Evolutionary conservation across 768 basidiomycete genomes (phyloP).

Genomic region (Suillus sp.): DNA sequence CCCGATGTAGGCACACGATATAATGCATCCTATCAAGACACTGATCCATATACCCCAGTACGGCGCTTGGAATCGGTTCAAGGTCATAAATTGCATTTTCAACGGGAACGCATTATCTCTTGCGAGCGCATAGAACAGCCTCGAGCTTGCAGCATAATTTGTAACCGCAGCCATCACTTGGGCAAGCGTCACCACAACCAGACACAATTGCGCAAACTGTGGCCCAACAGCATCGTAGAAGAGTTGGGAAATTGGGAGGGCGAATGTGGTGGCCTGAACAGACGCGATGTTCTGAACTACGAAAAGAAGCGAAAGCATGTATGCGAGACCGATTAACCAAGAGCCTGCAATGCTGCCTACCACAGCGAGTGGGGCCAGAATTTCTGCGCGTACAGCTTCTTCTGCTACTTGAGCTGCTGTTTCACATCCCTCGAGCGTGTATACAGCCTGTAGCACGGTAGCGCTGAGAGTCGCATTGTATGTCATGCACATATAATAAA

Average conservation of each 20-base stretch:
- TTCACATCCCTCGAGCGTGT: slow-evolving; percentile 65
- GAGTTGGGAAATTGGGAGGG: slow-evolving; percentile 61
- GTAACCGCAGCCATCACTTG: slow-evolving; percentile 60
- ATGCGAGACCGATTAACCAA: slow-evolving; percentile 56
- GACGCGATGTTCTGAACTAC: slow-evolving; percentile 52
- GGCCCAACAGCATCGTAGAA: slow-evolving; percentile 56
- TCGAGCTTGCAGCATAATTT: slow-evolving; percentile 59
- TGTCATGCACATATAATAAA: not conserved
- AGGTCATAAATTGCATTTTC: slow-evolving; percentile 47
- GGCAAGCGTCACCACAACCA: slow-evolving; percentile 50
- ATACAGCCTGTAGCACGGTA: slow-evolving; percentile 55
- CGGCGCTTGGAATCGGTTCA: slow-evolving; percentile 56
- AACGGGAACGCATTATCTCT: slow-evolving; percentile 54
- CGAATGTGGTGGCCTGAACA: slow-evolving; percentile 51
- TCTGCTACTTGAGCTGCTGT: slow-evolving; percentile 64
- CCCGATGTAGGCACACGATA: slow-evolving; percentile 62
- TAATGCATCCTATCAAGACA: slow-evolving; percentile 52
- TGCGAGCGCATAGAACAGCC: slow-evolving; percentile 58
- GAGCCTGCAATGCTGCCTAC: slow-evolving; percentile 56
- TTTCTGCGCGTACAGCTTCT: slow-evolving; percentile 54
- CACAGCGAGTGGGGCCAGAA: slow-evolving; percentile 59
- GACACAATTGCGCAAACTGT: slow-evolving; percentile 49
- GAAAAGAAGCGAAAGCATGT: slow-evolving; percentile 62
- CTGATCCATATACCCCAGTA: slow-evolving; percentile 58
- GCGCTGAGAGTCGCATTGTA: not conserved